phyloP scores from a whole-genome alignment of 371 early-diverging fungal species.

The Mucor ambiguus region DNA sequence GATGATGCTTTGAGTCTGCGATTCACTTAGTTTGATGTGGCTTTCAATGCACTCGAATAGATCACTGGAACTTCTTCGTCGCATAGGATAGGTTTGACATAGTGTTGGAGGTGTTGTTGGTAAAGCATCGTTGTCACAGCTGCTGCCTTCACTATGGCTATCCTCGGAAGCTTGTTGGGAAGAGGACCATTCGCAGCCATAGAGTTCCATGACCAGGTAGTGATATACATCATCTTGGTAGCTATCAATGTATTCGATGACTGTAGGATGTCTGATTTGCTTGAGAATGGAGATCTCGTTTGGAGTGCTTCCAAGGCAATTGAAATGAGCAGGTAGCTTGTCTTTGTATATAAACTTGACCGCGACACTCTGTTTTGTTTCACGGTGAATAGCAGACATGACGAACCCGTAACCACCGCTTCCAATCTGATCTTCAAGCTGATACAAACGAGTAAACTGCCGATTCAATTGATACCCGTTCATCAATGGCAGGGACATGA shows the following conservation, averaged over 20 bases:
- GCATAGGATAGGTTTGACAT: not conserved
- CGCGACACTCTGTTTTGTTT: slow-evolving; percentile 56
- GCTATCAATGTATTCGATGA: slow-evolving; percentile 30
- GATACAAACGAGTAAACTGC: not conserved
- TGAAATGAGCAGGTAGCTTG: slow-evolving; percentile 46
- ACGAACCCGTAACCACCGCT: slow-evolving; percentile 76
- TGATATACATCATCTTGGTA: slow-evolving; percentile 27
- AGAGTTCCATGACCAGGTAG: slow-evolving; percentile 36
- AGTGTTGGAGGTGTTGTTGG: not conserved
- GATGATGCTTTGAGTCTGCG: slow-evolving; percentile 17
- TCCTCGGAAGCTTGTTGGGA: slow-evolving; percentile 35
- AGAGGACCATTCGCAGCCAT: slow-evolving; percentile 30
- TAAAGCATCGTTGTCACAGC: not conserved
- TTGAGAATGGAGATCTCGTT: slow-evolving; percentile 21
- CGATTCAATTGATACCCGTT: not conserved
- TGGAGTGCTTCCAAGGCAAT: not conserved
- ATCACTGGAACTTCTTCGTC: slow-evolving; percentile 13
- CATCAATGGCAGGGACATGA: not conserved
- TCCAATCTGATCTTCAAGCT: slow-evolving; percentile 55
- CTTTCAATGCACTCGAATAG: slow-evolving; percentile 31
- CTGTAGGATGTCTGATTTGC: slow-evolving; percentile 26
- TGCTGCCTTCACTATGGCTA: slow-evolving; percentile 42
- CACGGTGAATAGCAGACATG: slow-evolving; percentile 48
- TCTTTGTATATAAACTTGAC: slow-evolving; percentile 71
- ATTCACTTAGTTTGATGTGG: slow-evolving; percentile 17